Percentiles rank a stretch among this genome's conserved stretches.
These are phyloP conservation scores for Brassica cretica DNA, from an alignment of 345 rosid species.

Conservation along the genomic window DNA sequence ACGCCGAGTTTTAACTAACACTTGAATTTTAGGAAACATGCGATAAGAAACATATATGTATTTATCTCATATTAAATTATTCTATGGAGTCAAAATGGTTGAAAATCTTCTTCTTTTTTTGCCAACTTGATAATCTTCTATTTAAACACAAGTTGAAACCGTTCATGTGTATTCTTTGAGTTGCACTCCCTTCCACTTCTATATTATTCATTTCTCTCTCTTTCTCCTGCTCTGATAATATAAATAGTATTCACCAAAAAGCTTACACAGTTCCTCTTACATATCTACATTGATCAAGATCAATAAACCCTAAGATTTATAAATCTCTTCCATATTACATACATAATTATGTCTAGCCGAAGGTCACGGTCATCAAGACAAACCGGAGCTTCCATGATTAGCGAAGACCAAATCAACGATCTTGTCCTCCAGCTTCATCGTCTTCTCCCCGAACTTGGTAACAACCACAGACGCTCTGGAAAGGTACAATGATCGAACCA, in stretches of 20 bases:
- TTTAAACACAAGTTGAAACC: conserved; percentile 33
- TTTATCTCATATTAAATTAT: not conserved
- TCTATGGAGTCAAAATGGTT: conserved; percentile 1
- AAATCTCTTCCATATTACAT: not conserved
- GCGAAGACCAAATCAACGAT: conserved; percentile 89
- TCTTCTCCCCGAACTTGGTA: conserved; percentile 78
- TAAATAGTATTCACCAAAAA: conserved; percentile 11
- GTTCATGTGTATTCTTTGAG: conserved; percentile 18
- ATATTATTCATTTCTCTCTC: not conserved
- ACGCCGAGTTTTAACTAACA: not conserved
- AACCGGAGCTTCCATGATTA: conserved; percentile 67
- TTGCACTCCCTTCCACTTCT: conserved; percentile 19
- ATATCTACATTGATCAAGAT: not conserved
- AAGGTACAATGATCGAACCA: conserved; percentile 46
- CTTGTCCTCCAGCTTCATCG: conserved; percentile 84
- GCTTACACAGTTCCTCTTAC: conserved; percentile 1
- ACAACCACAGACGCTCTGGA: conserved; percentile 52
- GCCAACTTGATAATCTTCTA: conserved; percentile 13
- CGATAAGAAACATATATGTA: not conserved
- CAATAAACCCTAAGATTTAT: not conserved
- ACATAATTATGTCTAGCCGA: conserved; percentile 67
- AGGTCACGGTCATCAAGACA: conserved; percentile 68
- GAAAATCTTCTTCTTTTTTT: not conserved
- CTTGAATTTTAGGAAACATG: conserved; percentile 1
- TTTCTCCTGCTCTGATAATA: not conserved